phyloP scores from a whole-genome alignment of 192 early-diverging fungal genomes.

The Pecoramyces ruminantium region DNA sequence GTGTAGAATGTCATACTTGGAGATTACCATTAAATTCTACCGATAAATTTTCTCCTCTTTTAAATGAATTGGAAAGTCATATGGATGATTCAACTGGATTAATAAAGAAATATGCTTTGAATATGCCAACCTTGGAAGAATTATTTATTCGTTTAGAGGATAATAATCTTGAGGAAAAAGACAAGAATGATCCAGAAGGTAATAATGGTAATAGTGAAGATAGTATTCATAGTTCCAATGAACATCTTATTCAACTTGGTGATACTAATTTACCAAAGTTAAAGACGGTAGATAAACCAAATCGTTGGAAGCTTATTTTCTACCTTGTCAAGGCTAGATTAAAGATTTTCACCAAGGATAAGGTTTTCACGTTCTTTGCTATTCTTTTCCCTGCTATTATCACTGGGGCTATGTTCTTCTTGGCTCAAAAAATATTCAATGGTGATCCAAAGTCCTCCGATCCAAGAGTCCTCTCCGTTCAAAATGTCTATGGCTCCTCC shows the following conservation, averaged over 20 bases:
- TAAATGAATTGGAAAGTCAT: background rate
- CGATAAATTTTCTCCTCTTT: background rate
- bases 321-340: too few species aligned
- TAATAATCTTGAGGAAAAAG: background rate
- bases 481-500: background rate
- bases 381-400: background rate
- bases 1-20: background rate
- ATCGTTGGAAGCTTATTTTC: too few species aligned
- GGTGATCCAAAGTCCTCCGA: background rate
- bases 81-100: background rate
- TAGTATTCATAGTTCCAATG: too few species aligned
- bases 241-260: too few species aligned
- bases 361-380: background rate
- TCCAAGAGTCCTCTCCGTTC: background rate
- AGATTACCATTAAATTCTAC: background rate
- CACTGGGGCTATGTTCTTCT: background rate
- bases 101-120: background rate
- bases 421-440: background rate
- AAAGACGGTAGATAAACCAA: too few species aligned
- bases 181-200: too few species aligned
- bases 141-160: background rate
- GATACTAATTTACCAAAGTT: too few species aligned
- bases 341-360: background rate
- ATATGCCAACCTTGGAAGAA: background rate
- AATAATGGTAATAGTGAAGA: too few species aligned